These are phyloP conservation scores for Smallanthus sonchifolius DNA, from an alignment of 129 eudicot genomes.

Conservation along the genomic window DNA sequence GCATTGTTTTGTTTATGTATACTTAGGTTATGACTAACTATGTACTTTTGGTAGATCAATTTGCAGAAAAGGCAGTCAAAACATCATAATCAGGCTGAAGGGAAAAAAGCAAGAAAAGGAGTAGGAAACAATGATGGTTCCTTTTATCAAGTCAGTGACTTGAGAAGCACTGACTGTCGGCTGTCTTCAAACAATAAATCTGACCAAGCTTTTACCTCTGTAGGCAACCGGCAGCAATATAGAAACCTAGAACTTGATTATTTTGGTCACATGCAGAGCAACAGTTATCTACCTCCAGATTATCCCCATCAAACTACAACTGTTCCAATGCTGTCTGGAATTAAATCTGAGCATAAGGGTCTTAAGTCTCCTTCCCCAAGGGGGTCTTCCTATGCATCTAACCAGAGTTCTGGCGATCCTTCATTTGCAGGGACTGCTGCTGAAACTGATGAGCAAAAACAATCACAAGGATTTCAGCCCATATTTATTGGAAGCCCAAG, in stretches of 20 bases:
- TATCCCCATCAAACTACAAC: constrained; percentile 36
- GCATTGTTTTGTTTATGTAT: constrained; percentile 1
- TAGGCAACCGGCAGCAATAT: constrained; percentile 29
- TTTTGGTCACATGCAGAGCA: constrained; percentile 36
- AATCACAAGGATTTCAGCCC: constrained; percentile 28
- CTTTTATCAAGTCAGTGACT: constrained; percentile 27
- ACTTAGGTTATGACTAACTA: constrained; percentile 5
- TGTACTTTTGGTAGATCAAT: constrained; percentile 20
- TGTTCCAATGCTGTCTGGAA: constrained; percentile 24
- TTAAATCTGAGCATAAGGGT: constrained; percentile 40
- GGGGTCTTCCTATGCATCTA: constrained; percentile 56
- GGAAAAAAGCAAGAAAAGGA: constrained; percentile 34
- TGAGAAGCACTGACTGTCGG: constrained; percentile 22
- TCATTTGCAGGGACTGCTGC: constrained; percentile 31
- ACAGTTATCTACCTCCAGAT: constrained; percentile 26
- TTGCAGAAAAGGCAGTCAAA: constrained; percentile 35
- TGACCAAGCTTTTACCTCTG: constrained; percentile 29
- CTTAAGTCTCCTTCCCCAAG: constrained; percentile 37
- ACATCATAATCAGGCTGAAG: constrained; percentile 41
- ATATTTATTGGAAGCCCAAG: constrained; percentile 19
- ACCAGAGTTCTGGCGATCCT: constrained; percentile 36
- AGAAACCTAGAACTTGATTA: constrained; percentile 31
- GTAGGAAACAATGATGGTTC: constrained; percentile 28
- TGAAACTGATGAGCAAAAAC: constrained; percentile 27
- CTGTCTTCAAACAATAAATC: constrained; percentile 31